Conservation (phyloP, 192 early-diverging fungal genomes). For the Pilaira anomala region DNA sequence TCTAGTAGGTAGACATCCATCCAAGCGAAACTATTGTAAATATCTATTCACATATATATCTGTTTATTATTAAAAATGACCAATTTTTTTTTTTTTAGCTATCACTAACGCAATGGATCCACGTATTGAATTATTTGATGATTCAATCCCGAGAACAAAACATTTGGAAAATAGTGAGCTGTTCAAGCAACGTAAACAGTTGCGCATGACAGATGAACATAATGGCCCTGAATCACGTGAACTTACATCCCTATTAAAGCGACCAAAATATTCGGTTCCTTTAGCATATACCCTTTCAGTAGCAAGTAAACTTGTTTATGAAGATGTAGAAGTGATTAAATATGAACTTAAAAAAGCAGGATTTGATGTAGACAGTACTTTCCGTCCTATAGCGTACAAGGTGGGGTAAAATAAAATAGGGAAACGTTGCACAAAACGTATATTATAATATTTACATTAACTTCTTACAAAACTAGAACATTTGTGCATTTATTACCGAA, state of each 20-base stretch:
- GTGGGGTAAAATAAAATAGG: conserved; percentile 19
- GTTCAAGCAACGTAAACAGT: conserved; percentile 20
- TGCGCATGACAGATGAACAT: conserved; percentile 4
- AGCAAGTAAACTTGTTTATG: conserved; percentile 47
- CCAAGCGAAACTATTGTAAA: conserved; percentile 24
- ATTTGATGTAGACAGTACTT: conserved; percentile 48
- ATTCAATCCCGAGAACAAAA: conserved; percentile 21
- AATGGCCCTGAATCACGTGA: conserved; percentile 7
- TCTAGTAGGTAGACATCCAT: conserved; percentile 29
- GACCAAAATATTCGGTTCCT: conserved; percentile 42
- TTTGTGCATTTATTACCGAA: conserved; percentile 52
- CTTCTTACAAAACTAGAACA: conserved; percentile 32
- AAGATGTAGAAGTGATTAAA: conserved; percentile 48
- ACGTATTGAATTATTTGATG: conserved; percentile 27
- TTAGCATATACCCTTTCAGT: conserved; percentile 46
- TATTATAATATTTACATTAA: neutral
- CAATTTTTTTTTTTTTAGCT: conserved; percentile 11
- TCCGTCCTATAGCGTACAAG: conserved; percentile 51
- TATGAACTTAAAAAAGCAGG: conserved; percentile 46
- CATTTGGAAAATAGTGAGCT: conserved; percentile 21
- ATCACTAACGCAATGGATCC: conserved; percentile 31
- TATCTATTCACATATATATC: no score
- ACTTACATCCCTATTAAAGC: conserved; percentile 12
- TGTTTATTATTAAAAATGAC: neutral
- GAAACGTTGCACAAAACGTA: neutral